Evolutionary conservation across 306 rosid genomes (phyloP), one percentile per base, ranked within the genome.

Genomic region (Citrullus colocynthis): DNA sequence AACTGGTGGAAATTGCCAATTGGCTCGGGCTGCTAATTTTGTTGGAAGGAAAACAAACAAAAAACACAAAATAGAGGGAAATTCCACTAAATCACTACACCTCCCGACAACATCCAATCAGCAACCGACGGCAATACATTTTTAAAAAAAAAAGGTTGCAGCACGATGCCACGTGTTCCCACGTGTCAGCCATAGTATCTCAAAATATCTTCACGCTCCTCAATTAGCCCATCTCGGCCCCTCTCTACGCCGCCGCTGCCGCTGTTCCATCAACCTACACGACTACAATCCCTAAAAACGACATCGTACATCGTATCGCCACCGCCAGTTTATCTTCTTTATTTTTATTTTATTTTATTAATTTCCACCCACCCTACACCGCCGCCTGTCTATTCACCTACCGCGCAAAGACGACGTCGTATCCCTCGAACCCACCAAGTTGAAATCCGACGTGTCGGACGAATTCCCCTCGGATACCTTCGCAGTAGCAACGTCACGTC

Each of bases 391-490:
- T 60, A 28, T 6, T 21, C 15, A 28, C 18, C 39, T 60, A 60
- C 15, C 49, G 13, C 48, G 5, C 30, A 41, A 4, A 8, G 70
- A 49, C 65, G 78, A 36, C 65, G 78, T 34, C 78, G 78, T 57
- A 75, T 75, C 18, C 3, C 30, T 9, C 30, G 21, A 54, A 55
- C 6, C 62, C 17, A 74, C 30, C n/a, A 52, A 34, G 32, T 18
- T 54, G 64, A 56, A 54, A 75, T 20, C 79, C 52, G 54, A 18
- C 65, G 15, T 49, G 10, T 62, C 34, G 79, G 83, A 57, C 6
- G 69, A 80, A 75, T 60, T 88, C 20, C 78, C 77, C 56, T 84
- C 66, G 84, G 83, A 30, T 74, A 77, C 28, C 30, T 9, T 51
- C 13, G 12, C 7, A 0, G 76, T 12, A 21, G 76, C 6, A 21